Evolutionary conservation across 2,329 filamentous ascomycete genomes (phyloP).

Genomic region (Pyrenochaeta sp.): DNA sequence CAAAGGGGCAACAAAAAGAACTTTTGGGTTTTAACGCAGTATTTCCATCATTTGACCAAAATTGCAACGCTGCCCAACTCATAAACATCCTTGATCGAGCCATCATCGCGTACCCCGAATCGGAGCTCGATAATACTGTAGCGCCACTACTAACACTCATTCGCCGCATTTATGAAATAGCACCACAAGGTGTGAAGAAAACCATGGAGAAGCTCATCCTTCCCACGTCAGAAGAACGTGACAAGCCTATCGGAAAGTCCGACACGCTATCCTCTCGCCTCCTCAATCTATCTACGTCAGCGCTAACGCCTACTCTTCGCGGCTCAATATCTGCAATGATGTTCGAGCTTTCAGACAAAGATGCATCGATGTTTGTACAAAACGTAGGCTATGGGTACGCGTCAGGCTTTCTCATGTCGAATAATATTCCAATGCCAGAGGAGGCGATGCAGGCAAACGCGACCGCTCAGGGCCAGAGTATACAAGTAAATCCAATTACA

Average conservation of each 20-base stretch:
- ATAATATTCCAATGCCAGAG: slow-evolving; percentile 79
- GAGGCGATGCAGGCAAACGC: slow-evolving; percentile 67
- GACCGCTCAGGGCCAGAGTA: slow-evolving; percentile 34
- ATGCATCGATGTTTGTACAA: slow-evolving; percentile 80
- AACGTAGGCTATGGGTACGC: slow-evolving; percentile 97
- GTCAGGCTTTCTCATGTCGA: slow-evolving; percentile 85
- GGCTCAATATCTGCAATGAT: slow-evolving; percentile 79
- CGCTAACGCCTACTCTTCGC: slow-evolving; percentile 74
- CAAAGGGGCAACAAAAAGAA: slow-evolving; percentile 48
- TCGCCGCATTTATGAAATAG: slow-evolving; percentile 73
- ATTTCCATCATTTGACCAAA: slow-evolving; percentile 71
- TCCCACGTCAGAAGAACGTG: slow-evolving; percentile 78
- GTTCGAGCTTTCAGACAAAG: slow-evolving; percentile 85
- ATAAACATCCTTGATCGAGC: slow-evolving; percentile 75
- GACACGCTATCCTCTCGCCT: slow-evolving; percentile 78
- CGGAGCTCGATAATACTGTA: slow-evolving; percentile 75
- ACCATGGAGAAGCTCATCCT: slow-evolving; percentile 74
- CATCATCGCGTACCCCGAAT: slow-evolving; percentile 68
- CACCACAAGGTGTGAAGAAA: slow-evolving; percentile 68
- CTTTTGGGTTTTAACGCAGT: slow-evolving; percentile 60
- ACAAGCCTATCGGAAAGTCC: slow-evolving; percentile 78
- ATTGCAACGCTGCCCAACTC: slow-evolving; percentile 69
- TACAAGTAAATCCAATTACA: slow-evolving; percentile 80
- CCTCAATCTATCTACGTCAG: slow-evolving; percentile 78
- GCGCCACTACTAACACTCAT: slow-evolving; percentile 79